Evolutionary conservation across 768 basidiomycete species (phyloP).

Genomic region (Terana coerulea): DNA sequence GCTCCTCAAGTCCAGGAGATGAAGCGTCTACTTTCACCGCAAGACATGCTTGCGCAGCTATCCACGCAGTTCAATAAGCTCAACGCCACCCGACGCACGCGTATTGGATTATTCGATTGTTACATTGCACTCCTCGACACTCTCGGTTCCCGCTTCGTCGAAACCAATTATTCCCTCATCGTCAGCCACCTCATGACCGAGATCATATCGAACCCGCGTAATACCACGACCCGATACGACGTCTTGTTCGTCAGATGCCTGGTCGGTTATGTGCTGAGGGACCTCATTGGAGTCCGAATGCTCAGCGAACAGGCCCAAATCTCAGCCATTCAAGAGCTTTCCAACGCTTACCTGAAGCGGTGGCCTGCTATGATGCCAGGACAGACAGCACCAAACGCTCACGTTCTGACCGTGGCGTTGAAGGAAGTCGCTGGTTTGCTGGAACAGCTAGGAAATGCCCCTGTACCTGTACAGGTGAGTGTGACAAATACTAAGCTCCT

Average conservation of each 20-base stretch:
- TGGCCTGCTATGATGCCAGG: slow-evolving; percentile 95
- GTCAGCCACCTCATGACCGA: slow-evolving; percentile 76
- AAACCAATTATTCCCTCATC: slow-evolving; percentile 77
- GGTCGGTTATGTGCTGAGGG: slow-evolving; percentile 74
- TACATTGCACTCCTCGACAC: slow-evolving; percentile 74
- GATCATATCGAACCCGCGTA: slow-evolving; percentile 60
- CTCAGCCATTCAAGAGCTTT: slow-evolving; percentile 81
- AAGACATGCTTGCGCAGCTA: slow-evolving; percentile 80
- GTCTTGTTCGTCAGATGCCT: slow-evolving; percentile 65
- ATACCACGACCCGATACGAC: slow-evolving; percentile 63
- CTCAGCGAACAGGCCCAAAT: slow-evolving; percentile 95
- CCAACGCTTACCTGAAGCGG: slow-evolving; percentile 75
- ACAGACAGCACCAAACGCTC: slow-evolving; percentile 61
- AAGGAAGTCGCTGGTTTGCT: slow-evolving; percentile 83
- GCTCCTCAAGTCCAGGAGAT: slow-evolving; percentile 46
- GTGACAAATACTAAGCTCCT: neutral
- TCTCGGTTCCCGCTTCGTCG: slow-evolving; percentile 76
- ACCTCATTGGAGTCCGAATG: slow-evolving; percentile 85
- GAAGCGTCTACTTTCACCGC: slow-evolving; percentile 64
- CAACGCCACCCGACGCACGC: slow-evolving; percentile 59
- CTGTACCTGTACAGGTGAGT: slow-evolving; percentile 77
- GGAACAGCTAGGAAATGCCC: slow-evolving; percentile 88
- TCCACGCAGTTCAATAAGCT: slow-evolving; percentile 80
- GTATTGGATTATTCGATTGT: slow-evolving; percentile 86
- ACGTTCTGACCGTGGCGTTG: slow-evolving; percentile 69